Evolutionary conservation across 495 filamentous ascomycete species (phyloP), one percentile per base, ranked within the genome.

Genomic region (Elaphomyces granulatus): DNA sequence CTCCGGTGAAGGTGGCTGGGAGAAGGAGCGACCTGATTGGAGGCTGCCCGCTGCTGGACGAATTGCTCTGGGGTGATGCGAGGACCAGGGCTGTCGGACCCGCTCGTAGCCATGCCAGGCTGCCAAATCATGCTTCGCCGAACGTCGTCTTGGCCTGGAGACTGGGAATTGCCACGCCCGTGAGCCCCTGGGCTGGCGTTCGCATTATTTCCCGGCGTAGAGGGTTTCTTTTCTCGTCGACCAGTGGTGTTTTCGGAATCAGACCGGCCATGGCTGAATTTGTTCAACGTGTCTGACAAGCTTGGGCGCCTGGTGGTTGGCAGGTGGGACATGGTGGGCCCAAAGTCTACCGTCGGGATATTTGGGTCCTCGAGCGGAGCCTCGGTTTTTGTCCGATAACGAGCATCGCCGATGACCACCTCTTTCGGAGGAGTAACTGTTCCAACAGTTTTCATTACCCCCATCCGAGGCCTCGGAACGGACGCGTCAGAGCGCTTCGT

Each of bases 341-440:
- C 88, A 55, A 96, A 96, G 51, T 96, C 81, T 43, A 96, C 71
- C 7, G 63, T 59, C 1, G 86, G 84, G 41, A 92, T 81, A 34
- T 77, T 70, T 15, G 70, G 41, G 41, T 56, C 63, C 12, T 49
- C 37, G 20, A 51, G 49, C 31, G 41, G 55, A 40, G 37, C 46
- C 31, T 33, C 42, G 37, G 52, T 55, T 21, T 63, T 57, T 14
- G 61, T 46, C 19, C 60, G 50, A 40, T 78, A 81, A 39, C 56
- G 70, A 41, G 66, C 62, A 55, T 81, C 77, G 3, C 77, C 77
- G 45, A 81, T 72, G 32, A 61, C 51, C 32, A 80, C 63, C 16
- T 74, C 55, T 19, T 68, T 68, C 20, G 51, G 46, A 15, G 56
- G 45, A 3, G 72, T 62, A n/a, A 56, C 53, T 37, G 69, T 69